Evolutionary conservation across 495 filamentous ascomycete species (phyloP).

Genomic region (Bombardia bombarda): DNA sequence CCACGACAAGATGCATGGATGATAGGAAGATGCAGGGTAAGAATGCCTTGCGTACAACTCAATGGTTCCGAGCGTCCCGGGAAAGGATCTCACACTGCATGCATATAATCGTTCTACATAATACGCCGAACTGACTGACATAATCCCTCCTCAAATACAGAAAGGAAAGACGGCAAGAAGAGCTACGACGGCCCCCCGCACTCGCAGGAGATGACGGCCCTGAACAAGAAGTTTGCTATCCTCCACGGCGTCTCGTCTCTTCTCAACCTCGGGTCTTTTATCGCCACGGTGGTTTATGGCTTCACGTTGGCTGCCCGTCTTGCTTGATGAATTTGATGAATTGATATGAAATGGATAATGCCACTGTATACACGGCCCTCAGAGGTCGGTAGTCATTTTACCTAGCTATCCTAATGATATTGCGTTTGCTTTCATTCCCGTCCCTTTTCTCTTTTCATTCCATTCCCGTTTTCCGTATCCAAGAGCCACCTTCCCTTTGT

Average conservation of each 20-base stretch:
- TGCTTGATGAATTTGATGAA: background rate
- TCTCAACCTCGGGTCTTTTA: conserved; percentile 61
- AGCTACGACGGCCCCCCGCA: conserved; percentile 66
- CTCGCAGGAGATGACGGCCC: conserved; percentile 66
- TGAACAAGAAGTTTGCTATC: conserved; percentile 73
- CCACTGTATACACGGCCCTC: background rate
- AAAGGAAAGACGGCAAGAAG: conserved; percentile 67
- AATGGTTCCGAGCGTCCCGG: no score
- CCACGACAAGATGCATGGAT: conserved; percentile 62
- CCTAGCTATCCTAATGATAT: no score
- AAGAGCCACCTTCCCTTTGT: no score
- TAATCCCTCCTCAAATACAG: no score
- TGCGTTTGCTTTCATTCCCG: no score
- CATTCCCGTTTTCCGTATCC: no score
- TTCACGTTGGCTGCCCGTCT: conserved; percentile 55
- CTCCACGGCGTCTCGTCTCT: conserved; percentile 73
- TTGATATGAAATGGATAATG: background rate
- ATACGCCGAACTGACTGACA: no score
- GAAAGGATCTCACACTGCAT: background rate
- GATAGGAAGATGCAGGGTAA: conserved; percentile 69
- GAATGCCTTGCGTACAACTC: no score
- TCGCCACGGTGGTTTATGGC: conserved; percentile 67
- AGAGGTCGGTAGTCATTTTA: no score
- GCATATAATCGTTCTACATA: background rate
- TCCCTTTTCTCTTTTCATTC: no score